Evolutionary conservation across 495 filamentous ascomycete genomes (phyloP).

Genomic region (Stereocaulon alpinum): DNA sequence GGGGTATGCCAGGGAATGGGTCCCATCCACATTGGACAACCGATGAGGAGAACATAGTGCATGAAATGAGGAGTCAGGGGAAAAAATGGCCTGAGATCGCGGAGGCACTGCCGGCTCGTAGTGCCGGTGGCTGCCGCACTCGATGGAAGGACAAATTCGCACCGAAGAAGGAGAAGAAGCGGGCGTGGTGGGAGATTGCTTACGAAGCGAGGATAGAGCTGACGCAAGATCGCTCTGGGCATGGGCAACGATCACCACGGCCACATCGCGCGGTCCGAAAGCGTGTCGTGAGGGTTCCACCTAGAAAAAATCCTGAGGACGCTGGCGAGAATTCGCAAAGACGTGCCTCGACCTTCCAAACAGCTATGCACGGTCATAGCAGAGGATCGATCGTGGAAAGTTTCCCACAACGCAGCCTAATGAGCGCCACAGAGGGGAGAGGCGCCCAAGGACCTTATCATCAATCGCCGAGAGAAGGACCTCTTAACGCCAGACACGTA

Average conservation of each 20-base stretch:
- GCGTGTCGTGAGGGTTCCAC: no score
- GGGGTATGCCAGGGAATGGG: not conserved
- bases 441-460: no score
- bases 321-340: no score
- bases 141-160: not conserved
- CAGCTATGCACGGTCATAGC: no score
- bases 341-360: no score
- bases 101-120: not conserved
- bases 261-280: no score
- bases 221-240: conserved; percentile 34
- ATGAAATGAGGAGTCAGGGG: not conserved
- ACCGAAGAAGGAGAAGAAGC: not conserved
- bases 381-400: no score
- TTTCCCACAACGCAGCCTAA: no score
- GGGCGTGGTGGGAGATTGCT: not conserved
- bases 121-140: not conserved
- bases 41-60: not conserved
- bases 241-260: not conserved
- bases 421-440: no score
- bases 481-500: no score
- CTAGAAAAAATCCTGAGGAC: no score
- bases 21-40: not conserved
- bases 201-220: conserved; percentile 58
- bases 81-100: not conserved
- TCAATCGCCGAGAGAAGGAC: no score